Percentiles rank a stretch among this genome's conserved stretches.
phyloP scores from a whole-genome alignment of 2,329 filamentous ascomycete genomes.

The Arachnopeziza araneosa region DNA sequence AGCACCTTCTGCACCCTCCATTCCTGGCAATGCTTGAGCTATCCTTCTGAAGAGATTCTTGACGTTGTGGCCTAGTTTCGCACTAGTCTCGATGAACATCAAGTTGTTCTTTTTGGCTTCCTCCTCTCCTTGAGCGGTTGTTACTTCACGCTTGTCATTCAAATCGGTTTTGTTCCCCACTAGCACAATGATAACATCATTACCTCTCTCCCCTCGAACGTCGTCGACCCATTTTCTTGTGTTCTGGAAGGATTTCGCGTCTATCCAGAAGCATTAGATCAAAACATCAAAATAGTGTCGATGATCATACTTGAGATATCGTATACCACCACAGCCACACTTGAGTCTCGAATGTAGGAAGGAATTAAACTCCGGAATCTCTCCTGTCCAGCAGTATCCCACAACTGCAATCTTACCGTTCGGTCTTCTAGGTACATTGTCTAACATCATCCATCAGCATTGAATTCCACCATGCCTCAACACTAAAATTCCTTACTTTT shows the following conservation, averaged over 20 bases:
- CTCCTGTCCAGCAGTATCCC: constrained; percentile 98
- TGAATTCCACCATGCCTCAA: constrained; percentile 1
- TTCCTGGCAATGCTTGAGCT: constrained; percentile 93
- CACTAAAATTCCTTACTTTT: constrained; percentile 58
- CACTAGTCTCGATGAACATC: constrained; percentile 99
- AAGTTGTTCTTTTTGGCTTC: constrained; percentile 96
- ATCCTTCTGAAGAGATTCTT: constrained; percentile 97
- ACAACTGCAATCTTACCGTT: constrained; percentile 93
- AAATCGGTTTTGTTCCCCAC: constrained; percentile 99
- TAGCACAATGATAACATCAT: constrained; percentile 97
- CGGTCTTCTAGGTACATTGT: constrained; percentile 99
- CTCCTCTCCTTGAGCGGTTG: constrained; percentile 91
- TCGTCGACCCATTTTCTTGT: constrained; percentile 99
- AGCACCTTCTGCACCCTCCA: constrained; percentile 84
- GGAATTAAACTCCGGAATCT: constrained; percentile 95
- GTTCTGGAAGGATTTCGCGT: constrained; percentile 96
- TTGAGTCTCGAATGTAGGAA: constrained; percentile 97
- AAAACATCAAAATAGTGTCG: not conserved
- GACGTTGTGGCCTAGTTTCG: constrained; percentile 96
- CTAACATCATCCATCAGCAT: constrained; percentile 38
- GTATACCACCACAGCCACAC: constrained; percentile 96
- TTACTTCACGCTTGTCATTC: constrained; percentile 97
- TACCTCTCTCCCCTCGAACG: constrained; percentile 90
- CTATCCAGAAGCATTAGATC: constrained; percentile 36
- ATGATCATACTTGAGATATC: constrained; percentile 75